Conservation (phyloP, 495 filamentous ascomycete genomes). For the Chaetomidium leptoderma region DNA sequence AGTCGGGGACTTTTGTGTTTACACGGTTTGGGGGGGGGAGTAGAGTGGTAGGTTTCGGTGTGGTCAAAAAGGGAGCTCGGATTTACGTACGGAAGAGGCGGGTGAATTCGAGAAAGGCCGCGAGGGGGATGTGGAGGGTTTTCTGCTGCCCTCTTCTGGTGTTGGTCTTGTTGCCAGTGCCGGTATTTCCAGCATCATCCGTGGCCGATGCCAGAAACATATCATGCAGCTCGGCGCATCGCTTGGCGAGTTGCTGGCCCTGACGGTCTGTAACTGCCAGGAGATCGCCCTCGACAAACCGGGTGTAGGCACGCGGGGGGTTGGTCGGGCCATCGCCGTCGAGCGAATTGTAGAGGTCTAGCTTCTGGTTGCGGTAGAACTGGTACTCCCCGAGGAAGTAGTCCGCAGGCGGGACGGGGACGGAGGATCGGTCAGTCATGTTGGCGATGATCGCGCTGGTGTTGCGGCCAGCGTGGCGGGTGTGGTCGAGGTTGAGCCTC, state of each 20-base stretch:
- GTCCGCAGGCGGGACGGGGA: background rate
- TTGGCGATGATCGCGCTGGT: background rate
- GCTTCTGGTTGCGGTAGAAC: background rate
- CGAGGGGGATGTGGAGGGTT: too few relatives aligned
- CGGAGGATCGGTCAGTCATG: background rate
- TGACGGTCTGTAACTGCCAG: background rate
- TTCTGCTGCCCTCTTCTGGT: background rate
- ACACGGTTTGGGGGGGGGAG: too few relatives aligned
- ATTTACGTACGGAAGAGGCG: too few relatives aligned
- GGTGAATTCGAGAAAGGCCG: too few relatives aligned
- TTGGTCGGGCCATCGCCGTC: background rate
- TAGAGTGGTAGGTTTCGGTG: too few relatives aligned
- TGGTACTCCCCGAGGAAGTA: background rate
- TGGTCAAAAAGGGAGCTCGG: too few relatives aligned
- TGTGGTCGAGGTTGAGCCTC: too few relatives aligned
- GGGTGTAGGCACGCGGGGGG: background rate
- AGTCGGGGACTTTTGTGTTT: too few relatives aligned
- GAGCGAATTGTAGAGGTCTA: background rate
- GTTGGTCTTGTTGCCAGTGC: background rate
- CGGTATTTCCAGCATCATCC: too few relatives aligned
- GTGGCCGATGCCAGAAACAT: background rate
- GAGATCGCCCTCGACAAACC: background rate
- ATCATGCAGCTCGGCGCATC: background rate
- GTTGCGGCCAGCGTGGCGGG: background rate
- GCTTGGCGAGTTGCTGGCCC: background rate